These are phyloP conservation scores for Trichaptum fuscoviolaceum DNA, from an alignment of 768 basidiomycete species.

Conservation along the genomic window DNA sequence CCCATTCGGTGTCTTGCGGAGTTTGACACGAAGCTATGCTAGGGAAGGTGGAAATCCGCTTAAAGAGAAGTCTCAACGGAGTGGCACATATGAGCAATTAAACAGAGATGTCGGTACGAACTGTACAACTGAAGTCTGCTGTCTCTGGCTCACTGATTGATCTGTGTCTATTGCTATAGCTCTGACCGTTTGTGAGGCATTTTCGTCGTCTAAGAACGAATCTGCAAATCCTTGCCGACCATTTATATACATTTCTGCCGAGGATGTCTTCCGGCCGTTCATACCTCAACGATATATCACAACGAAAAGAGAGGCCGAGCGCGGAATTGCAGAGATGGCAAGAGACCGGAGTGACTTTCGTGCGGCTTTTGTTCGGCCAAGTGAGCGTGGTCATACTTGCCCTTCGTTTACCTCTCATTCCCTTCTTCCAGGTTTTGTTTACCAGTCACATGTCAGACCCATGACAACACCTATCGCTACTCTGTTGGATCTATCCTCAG, in stretches of 20 bases:
- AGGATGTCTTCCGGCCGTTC: conserved; percentile 85
- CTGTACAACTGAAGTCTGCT: background rate
- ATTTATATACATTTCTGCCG: conserved; percentile 96
- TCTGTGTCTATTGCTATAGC: conserved; percentile 33
- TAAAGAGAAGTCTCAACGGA: conserved; percentile 32
- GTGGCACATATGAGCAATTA: conserved; percentile 64
- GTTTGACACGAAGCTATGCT: conserved; percentile 36
- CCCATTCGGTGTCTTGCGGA: conserved; percentile 43
- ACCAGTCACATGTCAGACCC: conserved; percentile 93
- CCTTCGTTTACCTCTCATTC: conserved; percentile 5
- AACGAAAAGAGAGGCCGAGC: conserved; percentile 91
- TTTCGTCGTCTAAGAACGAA: conserved; percentile 42
- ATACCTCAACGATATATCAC: conserved; percentile 84
- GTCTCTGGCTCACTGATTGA: background rate
- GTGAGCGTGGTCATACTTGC: conserved; percentile 41
- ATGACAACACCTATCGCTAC: conserved; percentile 81
- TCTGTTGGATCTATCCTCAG: conserved; percentile 74
- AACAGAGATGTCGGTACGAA: conserved; percentile 86
- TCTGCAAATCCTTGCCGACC: conserved; percentile 39
- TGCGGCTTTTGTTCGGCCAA: conserved; percentile 82
- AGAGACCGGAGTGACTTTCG: conserved; percentile 42
- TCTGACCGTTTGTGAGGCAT: conserved; percentile 72
- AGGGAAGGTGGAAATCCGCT: conserved; percentile 52
- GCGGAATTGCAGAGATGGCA: conserved; percentile 53
- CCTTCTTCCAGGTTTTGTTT: conserved; percentile 70